Base-by-base conservation (phyloP, 495 filamentous ascomycete genomes). In the Annulohypoxylon maeteangense region DNA sequence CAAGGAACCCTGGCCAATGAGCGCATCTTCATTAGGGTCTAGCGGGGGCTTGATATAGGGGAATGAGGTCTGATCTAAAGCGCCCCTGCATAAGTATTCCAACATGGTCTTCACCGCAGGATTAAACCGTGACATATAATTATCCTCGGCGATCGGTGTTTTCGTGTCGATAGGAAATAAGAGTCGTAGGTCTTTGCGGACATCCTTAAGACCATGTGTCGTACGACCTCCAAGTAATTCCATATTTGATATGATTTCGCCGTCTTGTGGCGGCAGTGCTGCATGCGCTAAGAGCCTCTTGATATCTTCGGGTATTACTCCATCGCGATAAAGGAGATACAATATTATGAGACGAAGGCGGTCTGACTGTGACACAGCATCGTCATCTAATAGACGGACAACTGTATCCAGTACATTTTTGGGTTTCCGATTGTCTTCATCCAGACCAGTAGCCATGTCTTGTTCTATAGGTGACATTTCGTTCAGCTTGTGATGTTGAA, bases 391-490 rank as follows among this genome's bases (percentile, higher is more conserved):
- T 22, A 96, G 81, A 22, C 94, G 90, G 8, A 98, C 91, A 27
- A 98, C 85, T 64, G 95, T 89, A 58, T 95, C 91, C 31, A 93
- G 88, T 31, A 97, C 74, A 69, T 94, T 91, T 80, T 97, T 97
- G 38, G 94, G 92, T 77, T 94, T 95, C 68, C 91, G 91, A 75
- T 89, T 91, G 72, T 97, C 94, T 74, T 98, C 95, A 74, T 98
- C 95, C 1, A 97, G 84, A 11, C 96, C 95, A 3, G 96, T 98
- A 23, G 95, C 92, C 64, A 98, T 83, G 31, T 88, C 91, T 82
- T 95, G 81, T 76, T 99, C 95, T 2, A 93, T 86, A 1, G 91
- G 90, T 48, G 93, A 95, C 64, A 98, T 84, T 74, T 98, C 96
- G 44, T 89, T 84, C 4, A 99, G 85, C 73, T 97, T 97, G 70